Evolutionary conservation across 495 filamentous ascomycete species (phyloP).

Genomic region (Penicillium taxi): DNA sequence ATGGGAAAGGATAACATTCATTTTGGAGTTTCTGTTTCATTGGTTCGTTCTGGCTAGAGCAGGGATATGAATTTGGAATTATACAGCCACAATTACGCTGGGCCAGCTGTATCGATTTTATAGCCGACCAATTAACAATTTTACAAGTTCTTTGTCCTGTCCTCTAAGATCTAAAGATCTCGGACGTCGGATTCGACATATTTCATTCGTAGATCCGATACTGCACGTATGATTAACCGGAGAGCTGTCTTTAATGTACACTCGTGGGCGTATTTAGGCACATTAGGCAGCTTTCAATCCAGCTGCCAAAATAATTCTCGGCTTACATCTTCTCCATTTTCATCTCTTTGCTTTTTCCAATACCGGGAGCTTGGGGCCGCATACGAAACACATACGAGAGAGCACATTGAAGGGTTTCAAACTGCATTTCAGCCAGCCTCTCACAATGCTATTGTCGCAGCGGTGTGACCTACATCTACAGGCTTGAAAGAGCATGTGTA

Average conservation of each 20-base stretch:
- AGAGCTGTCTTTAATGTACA: too few relatives aligned
- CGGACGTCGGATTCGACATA: background rate
- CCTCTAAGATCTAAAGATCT: background rate
- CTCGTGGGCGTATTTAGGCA: too few relatives aligned
- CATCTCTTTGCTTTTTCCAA: too few relatives aligned
- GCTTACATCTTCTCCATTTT: too few relatives aligned
- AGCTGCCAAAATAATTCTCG: too few relatives aligned
- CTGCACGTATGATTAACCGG: too few relatives aligned
- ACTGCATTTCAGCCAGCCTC: too few relatives aligned
- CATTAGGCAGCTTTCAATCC: too few relatives aligned
- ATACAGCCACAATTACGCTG: background rate
- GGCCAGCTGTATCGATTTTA: background rate
- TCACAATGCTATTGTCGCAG: background rate
- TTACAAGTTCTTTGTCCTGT: background rate
- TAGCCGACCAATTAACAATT: background rate
- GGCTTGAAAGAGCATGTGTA: constrained; percentile 1
- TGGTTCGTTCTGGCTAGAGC: background rate
- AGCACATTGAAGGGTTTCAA: too few relatives aligned
- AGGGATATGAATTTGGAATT: background rate
- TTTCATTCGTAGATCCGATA: background rate
- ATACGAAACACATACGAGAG: too few relatives aligned
- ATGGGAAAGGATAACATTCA: constrained; percentile 1
- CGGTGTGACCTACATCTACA: background rate
- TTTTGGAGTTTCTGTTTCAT: constrained; percentile 1
- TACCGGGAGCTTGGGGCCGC: too few relatives aligned